Evolutionary conservation across 2,329 filamentous ascomycete genomes (phyloP).

Genomic region (Cordyceps fumosorosea): DNA sequence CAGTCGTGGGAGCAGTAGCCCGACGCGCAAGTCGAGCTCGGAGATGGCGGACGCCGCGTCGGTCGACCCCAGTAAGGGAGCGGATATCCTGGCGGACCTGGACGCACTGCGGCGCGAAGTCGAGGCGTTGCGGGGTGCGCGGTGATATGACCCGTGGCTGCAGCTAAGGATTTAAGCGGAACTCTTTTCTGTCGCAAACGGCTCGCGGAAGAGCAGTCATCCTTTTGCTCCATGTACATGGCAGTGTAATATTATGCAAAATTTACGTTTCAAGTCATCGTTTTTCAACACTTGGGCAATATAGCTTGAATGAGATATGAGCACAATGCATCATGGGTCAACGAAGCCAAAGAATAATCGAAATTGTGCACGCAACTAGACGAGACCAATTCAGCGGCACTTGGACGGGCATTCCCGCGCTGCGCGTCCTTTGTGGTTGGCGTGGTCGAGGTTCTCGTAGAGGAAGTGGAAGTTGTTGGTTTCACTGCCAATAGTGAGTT

Average conservation of each 20-base stretch:
- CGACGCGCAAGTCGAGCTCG: conserved; percentile 14
- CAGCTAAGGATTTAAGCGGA: neutral
- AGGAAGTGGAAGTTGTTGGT: neutral
- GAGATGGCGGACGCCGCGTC: conserved; percentile 4
- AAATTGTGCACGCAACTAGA: neutral
- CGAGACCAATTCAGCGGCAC: neutral
- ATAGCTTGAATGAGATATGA: neutral
- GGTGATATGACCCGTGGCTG: neutral
- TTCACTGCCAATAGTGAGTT: neutral
- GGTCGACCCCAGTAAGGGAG: conserved; percentile 26
- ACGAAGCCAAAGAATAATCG: neutral
- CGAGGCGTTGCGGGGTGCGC: conserved; percentile 49
- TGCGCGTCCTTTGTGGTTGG: neutral
- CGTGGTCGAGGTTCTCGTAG: neutral
- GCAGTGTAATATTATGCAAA: conserved; percentile 1
- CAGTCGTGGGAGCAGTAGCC: conserved; percentile 38
- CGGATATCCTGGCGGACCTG: conserved; percentile 66
- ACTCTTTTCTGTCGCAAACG: neutral
- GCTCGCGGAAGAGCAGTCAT: neutral
- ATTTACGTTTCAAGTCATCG: neutral
- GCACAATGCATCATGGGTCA: neutral
- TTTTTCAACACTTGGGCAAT: neutral
- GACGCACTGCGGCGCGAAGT: conserved; percentile 68
- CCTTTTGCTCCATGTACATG: neutral
- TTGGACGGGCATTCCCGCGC: neutral